Evolutionary conservation across 2,329 filamentous ascomycete genomes (phyloP).

Genomic region (Sclerotinia spermophila): DNA sequence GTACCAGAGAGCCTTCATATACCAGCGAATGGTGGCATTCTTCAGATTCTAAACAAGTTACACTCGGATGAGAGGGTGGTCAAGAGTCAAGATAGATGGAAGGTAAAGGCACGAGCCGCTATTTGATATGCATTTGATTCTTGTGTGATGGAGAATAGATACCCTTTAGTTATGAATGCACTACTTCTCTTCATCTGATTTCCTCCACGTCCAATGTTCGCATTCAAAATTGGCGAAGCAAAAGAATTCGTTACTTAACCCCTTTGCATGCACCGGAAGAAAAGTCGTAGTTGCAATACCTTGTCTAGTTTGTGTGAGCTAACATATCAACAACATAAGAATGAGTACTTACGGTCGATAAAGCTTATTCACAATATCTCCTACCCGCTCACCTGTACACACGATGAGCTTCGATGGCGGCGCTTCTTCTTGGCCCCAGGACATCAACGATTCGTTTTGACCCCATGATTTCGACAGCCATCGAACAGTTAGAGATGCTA

Average conservation of each 20-base stretch:
- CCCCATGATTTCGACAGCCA: slow-evolving; percentile 57
- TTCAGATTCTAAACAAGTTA: slow-evolving; percentile 78
- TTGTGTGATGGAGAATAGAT: neutral
- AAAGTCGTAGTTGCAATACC: slow-evolving; percentile 57
- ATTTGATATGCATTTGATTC: slow-evolving; percentile 36
- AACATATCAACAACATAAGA: neutral
- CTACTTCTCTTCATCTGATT: neutral
- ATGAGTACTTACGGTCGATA: slow-evolving; percentile 55
- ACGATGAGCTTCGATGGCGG: slow-evolving; percentile 49
- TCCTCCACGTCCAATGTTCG: slow-evolving; percentile 45
- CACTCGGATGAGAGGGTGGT: slow-evolving; percentile 65
- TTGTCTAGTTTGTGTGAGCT: slow-evolving; percentile 35
- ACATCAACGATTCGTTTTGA: slow-evolving; percentile 14
- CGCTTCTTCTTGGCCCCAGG: slow-evolving; percentile 2
- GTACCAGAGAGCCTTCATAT: slow-evolving; percentile 71
- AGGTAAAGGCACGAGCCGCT: slow-evolving; percentile 42
- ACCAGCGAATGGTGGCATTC: slow-evolving; percentile 71
- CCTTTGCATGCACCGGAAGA: slow-evolving; percentile 65
- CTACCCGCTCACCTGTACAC: slow-evolving; percentile 77
- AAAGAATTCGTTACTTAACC: slow-evolving; percentile 75
- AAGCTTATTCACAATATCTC: slow-evolving; percentile 59
- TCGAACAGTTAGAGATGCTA: slow-evolving; percentile 70
- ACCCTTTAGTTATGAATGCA: neutral
- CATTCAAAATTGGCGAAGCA: slow-evolving; percentile 78
- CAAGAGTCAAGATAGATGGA: slow-evolving; percentile 44